Evolutionary conservation across 257 asterid genomes (phyloP).

Genomic region (Solanum virginianum): DNA sequence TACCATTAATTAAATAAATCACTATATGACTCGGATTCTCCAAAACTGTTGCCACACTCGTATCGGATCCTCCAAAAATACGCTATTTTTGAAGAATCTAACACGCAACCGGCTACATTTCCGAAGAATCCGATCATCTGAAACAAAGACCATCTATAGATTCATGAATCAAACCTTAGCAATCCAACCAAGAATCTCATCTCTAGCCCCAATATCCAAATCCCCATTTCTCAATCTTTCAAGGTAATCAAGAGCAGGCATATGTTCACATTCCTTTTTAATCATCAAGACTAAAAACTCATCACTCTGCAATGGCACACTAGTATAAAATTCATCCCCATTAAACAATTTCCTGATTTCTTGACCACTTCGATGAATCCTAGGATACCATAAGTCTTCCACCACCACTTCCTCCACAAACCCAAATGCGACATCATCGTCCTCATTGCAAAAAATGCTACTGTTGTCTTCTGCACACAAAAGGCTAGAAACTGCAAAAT

Average conservation of each 20-base stretch:
- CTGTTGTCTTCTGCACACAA: slow-evolving; percentile 30
- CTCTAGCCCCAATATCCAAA: slow-evolving; percentile 23
- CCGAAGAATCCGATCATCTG: background rate
- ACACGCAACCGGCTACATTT: background rate
- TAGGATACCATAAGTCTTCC: slow-evolving; percentile 3
- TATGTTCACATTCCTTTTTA: slow-evolving; percentile 19
- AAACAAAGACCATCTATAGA: background rate
- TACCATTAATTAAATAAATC: background rate
- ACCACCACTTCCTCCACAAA: slow-evolving; percentile 3
- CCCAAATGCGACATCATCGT: background rate
- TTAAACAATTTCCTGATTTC: background rate
- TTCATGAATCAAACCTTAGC: slow-evolving; percentile 14
- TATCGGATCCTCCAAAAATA: background rate
- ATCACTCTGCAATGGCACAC: slow-evolving; percentile 21
- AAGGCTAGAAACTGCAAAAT: slow-evolving; percentile 17
- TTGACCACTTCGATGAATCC: slow-evolving; percentile 7
- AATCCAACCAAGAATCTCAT: slow-evolving; percentile 32
- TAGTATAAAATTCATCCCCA: slow-evolving; percentile 13
- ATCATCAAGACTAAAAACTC: slow-evolving; percentile 26
- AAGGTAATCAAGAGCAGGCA: slow-evolving; percentile 29
- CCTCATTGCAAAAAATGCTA: slow-evolving; percentile 15
- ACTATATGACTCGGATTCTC: background rate
- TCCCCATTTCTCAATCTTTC: slow-evolving; percentile 27
- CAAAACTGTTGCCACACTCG: background rate
- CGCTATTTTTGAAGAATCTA: background rate